These are phyloP conservation scores for Zygoascus tannicola DNA, from an alignment of 805 yeast genomes.

Conservation along the genomic window DNA sequence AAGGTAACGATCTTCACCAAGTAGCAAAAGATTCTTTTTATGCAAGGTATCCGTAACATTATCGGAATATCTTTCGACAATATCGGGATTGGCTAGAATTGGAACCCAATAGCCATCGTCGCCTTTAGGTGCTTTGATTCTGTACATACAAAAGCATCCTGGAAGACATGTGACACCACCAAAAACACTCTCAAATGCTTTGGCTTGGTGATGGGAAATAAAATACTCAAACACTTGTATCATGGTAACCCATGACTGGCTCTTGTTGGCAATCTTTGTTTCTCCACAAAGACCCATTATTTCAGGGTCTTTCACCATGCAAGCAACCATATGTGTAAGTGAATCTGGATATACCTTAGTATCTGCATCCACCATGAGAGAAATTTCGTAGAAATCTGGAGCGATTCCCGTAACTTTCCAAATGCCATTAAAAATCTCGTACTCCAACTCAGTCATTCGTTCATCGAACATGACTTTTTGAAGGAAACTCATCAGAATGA, in stretches of 20 bases:
- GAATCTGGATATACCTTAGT: slow-evolving; percentile 83
- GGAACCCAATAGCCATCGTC: slow-evolving; percentile 83
- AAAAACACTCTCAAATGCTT: slow-evolving; percentile 90
- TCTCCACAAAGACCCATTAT: slow-evolving; percentile 95
- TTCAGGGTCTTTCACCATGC: slow-evolving; percentile 75
- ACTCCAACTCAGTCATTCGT: slow-evolving; percentile 87
- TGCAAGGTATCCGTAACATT: slow-evolving; percentile 78
- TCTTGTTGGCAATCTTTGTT: slow-evolving; percentile 79
- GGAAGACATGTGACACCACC: slow-evolving; percentile 94
- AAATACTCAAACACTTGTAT: slow-evolving; percentile 91
- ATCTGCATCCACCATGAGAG: slow-evolving; percentile 92
- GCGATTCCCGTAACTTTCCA: slow-evolving; percentile 81
- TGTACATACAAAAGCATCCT: slow-evolving; percentile 88
- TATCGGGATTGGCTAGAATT: slow-evolving; percentile 83
- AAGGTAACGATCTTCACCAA: slow-evolving; percentile 86
- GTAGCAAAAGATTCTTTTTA: slow-evolving; percentile 68
- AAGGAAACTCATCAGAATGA: slow-evolving; percentile 80
- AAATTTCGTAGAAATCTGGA: slow-evolving; percentile 72
- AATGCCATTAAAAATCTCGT: slow-evolving; percentile 60
- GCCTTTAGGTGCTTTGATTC: slow-evolving; percentile 73
- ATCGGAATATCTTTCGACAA: slow-evolving; percentile 84
- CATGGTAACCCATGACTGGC: slow-evolving; percentile 79
- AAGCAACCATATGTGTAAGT: slow-evolving; percentile 80
- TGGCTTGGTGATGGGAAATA: slow-evolving; percentile 88
- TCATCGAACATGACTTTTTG: slow-evolving; percentile 85